Base-by-base conservation (phyloP, 2,329 filamentous ascomycete genomes). In the Trichoderma semiorbis region DNA sequence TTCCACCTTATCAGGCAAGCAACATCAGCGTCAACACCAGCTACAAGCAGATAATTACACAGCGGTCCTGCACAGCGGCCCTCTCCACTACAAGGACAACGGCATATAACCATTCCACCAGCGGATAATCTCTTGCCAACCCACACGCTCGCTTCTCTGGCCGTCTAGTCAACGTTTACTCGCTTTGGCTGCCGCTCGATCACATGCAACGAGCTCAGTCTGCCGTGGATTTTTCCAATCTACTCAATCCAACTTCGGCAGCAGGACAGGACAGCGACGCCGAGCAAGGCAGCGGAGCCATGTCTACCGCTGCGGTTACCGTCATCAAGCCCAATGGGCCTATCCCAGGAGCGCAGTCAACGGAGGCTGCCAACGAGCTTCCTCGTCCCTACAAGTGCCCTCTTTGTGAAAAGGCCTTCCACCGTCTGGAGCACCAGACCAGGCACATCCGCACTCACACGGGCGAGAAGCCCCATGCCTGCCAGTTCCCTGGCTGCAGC, bases 351-450 rank as follows among this genome's bases (percentile, higher is more conserved):
- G 87, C 90, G 72, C 89, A 93, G 78, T 78, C 85, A 74, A 77
- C 89, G 83, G 83, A 93, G 65, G 76, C 74, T 75, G 78, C 79
- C 61, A 86, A 83, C 72, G 95, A 98, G 83, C 89, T 98, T 69
- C 96, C 96, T 72, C 91, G 96, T 71, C 95, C 95, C 0, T 99
- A 99, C 90, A 98, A 98, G 86, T 99, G 95, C 83, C 95, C 95
- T 73, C 89, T 99, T 74, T 99, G 96, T 86, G 95, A 98, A 79
- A 97, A 98, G 88, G 95, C 96, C 73, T 99, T 99, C 85, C 96
- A 98, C 86, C 94, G 96, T 74, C 88, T 99, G 55, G 95, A 98
- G 85, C 95, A 98, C 82, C 95, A 98, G 87, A 91, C 89, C 26
- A 84, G 88, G 78, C 95, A 99, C 83, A 98, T 98, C 80, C 91